phyloP scores from a whole-genome alignment of 225 moss, liverwort and hornwort genomes.

The Bryum argenteum region DNA sequence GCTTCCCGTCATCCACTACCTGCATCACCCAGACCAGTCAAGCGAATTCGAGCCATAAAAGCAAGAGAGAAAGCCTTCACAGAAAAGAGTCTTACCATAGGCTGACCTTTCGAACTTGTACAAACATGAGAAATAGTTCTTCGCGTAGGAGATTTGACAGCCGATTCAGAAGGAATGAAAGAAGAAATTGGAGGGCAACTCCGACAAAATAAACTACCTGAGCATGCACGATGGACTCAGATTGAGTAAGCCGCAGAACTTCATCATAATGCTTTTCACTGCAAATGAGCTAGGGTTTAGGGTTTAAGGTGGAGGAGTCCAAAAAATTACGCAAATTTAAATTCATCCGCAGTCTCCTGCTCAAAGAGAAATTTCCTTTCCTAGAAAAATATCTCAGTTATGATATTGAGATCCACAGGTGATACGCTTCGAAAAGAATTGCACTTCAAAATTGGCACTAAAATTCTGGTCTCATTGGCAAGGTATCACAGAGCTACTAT shows the following conservation, averaged over 20 bases:
- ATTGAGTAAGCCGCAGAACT: constrained; percentile 29
- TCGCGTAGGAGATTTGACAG: constrained; percentile 42
- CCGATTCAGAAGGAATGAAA: constrained; percentile 35
- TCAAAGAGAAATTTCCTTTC: neutral
- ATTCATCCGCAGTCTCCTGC: constrained; percentile 4
- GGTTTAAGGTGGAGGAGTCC: constrained; percentile 12
- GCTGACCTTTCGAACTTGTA: constrained; percentile 51
- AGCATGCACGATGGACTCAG: constrained; percentile 31
- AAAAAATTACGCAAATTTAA: constrained; percentile 7
- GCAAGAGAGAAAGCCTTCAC: constrained; percentile 21
- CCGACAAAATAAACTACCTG: constrained; percentile 40
- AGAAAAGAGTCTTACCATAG: constrained; percentile 39
- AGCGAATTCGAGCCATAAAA: constrained; percentile 15
- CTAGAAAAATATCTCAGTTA: neutral
- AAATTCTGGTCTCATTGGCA: neutral
- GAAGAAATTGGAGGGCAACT: constrained; percentile 33
- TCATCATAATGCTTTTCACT: constrained; percentile 15
- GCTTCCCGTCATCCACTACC: constrained; percentile 65
- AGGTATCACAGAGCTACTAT: neutral
- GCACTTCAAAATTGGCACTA: neutral
- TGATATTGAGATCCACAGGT: constrained; percentile 3
- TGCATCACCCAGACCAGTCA: constrained; percentile 34
- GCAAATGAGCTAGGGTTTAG: constrained; percentile 17
- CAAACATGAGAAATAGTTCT: constrained; percentile 47
- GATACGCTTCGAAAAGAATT: constrained; percentile 4